These are phyloP conservation scores for Priceomyces medius DNA, from an alignment of 805 yeast species.

Conservation along the genomic window DNA sequence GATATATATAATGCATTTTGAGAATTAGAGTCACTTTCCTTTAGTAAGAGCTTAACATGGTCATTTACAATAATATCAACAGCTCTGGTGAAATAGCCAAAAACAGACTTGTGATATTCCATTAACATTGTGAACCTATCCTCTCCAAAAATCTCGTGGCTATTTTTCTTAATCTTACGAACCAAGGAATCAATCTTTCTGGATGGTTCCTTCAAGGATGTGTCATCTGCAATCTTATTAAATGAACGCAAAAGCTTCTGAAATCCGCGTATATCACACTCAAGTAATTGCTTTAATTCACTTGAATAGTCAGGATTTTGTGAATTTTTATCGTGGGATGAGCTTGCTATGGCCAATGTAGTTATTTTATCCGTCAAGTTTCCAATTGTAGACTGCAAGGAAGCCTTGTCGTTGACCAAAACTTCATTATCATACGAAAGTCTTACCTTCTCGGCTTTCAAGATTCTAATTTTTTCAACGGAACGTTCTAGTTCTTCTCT, in stretches of 20 bases:
- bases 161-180: not conserved
- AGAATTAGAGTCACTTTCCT: conserved; percentile 27
- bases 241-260: conserved; percentile 51
- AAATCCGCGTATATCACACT: conserved; percentile 45
- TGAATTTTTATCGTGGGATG: conserved; percentile 4
- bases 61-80: conserved; percentile 57
- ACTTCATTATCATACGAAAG: conserved; percentile 42
- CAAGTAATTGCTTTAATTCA: conserved; percentile 42
- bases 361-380: conserved; percentile 39
- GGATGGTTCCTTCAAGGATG: conserved; percentile 59
- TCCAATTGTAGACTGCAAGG: conserved; percentile 34
- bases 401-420: conserved; percentile 35
- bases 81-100: conserved; percentile 59
- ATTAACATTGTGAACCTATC: conserved; percentile 22
- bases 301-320: conserved; percentile 26
- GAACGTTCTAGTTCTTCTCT: conserved; percentile 39
- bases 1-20: conserved; percentile 21
- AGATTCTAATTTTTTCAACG: conserved; percentile 42
- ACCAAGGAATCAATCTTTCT: conserved; percentile 39
- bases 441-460: conserved; percentile 45
- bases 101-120: conserved; percentile 45
- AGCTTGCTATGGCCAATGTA: conserved; percentile 19
- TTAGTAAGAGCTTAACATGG: conserved; percentile 43
- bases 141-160: conserved; percentile 2
- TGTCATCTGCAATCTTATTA: conserved; percentile 54